Conservation (phyloP, 2,329 filamentous ascomycete genomes). For the Verticillium albo-atrum region DNA sequence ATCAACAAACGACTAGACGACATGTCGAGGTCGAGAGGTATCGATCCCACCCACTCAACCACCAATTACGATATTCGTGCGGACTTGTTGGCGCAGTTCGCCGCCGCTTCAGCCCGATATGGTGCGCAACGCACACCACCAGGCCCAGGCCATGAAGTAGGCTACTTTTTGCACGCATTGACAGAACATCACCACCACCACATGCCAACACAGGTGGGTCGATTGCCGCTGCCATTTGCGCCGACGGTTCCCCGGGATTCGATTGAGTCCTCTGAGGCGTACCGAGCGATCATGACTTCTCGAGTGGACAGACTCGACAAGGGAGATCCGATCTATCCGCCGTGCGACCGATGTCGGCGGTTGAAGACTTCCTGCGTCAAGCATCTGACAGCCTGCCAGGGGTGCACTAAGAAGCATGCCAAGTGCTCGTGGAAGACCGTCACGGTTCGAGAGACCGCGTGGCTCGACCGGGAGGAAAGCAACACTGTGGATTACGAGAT, state of each 20-base stretch:
- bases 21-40: slow-evolving; percentile 27
- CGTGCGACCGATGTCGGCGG: slow-evolving; percentile 78
- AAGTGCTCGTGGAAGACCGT: slow-evolving; percentile 83
- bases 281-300: slow-evolving; percentile 59
- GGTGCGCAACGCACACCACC: slow-evolving; percentile 9
- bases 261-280: slow-evolving; percentile 21
- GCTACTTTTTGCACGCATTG: slow-evolving; percentile 19
- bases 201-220: slow-evolving; percentile 16
- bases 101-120: slow-evolving; percentile 15
- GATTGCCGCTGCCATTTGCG: slow-evolving; percentile 20
- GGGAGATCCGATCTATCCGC: slow-evolving; percentile 72
- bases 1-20: slow-evolving; percentile 59
- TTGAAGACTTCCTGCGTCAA: slow-evolving; percentile 80
- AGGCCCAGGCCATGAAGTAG: slow-evolving; percentile 11
- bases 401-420: slow-evolving; percentile 86
- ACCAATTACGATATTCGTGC: slow-evolving; percentile 44
- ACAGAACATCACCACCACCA: slow-evolving; percentile 15
- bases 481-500: slow-evolving; percentile 23
- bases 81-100: slow-evolving; percentile 52
- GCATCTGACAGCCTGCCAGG: slow-evolving; percentile 79
- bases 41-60: slow-evolving; percentile 27
- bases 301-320: slow-evolving; percentile 72
- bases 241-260: slow-evolving; percentile 21
- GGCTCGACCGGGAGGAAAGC: slow-evolving; percentile 25
- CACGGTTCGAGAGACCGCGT: slow-evolving; percentile 60